Base-by-base conservation (phyloP, 768 basidiomycete genomes). In the Amanita jacksonii region DNA sequence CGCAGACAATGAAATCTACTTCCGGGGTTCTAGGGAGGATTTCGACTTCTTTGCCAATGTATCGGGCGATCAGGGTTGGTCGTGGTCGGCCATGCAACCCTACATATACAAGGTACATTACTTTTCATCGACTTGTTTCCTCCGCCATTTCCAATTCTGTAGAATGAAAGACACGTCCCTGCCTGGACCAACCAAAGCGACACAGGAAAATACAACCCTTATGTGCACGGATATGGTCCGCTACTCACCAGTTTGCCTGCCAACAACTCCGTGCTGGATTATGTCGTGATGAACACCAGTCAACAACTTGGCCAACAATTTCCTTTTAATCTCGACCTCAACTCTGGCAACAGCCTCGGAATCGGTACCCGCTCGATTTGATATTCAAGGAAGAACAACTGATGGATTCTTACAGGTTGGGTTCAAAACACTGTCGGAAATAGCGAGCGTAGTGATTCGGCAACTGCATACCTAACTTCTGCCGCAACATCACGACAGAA, bases 11-110 rank as follows among this genome's bases (percentile, higher is more conserved):
- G 40, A 41, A 41, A 19, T 41, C 10, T 41, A 41, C 30, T 20
- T 41, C 3, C 40, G 60, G 2, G 66, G 66, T 4, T 55, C 60
- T 3, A 43, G 39, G 3, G 62, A 63, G 12, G 77, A 79, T 49
- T 80, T 68, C 43, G 71, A 79, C 47, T 69, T 72, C 46, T 74
- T 70, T 57, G 74, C 69, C 0, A 35, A 50, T 1, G 57, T 69
- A 16, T 59, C 64, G 9, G 74, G 69, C 6, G 73, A 77, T 30
- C 42, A 61, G 1, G 64, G 64, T 4, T 80, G 78, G 77, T 50
- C 51, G 1, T 59, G 58, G 54, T 46, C 47, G 2, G 49, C 41
- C 6, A 42, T 63, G 22, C 43, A 51, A n/a, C 51, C 55, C 15
- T 61, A 56, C 32, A 46, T 60, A 9, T 19, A 42, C 5, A 57